These are phyloP conservation scores for Akebia trifoliata DNA, from an alignment of 164 flowering plant genomes.

Conservation along the genomic window DNA sequence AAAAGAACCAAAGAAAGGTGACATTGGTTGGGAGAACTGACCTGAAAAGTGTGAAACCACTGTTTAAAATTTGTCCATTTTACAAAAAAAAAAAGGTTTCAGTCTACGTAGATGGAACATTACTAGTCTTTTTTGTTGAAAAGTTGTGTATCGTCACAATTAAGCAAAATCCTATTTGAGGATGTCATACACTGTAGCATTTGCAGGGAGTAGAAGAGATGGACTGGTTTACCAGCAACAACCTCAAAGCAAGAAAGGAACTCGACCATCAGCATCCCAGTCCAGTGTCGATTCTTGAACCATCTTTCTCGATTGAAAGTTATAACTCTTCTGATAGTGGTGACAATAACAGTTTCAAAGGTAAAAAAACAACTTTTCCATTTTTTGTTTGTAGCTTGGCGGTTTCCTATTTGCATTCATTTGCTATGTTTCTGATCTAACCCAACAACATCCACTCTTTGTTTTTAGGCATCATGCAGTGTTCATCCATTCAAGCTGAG, in stretches of 20 bases:
- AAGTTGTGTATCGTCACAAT: no score
- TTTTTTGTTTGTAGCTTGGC: no score
- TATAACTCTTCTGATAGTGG: constrained; percentile 60
- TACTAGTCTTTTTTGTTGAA: no score
- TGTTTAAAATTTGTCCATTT: no score
- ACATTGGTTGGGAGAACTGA: no score
- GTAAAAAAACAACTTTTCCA: no score
- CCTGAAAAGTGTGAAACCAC: no score
- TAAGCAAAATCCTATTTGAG: no score
- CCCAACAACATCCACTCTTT: background rate
- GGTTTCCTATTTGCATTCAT: background rate
- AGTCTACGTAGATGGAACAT: no score
- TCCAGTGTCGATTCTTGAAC: constrained; percentile 77
- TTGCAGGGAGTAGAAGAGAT: constrained; percentile 39
- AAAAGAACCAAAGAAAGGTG: no score
- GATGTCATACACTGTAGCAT: no score
- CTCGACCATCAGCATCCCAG: constrained; percentile 53
- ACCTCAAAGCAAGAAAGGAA: constrained; percentile 26
- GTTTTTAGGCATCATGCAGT: constrained; percentile 49
- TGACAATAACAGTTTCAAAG: constrained; percentile 38
- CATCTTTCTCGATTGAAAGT: constrained; percentile 60
- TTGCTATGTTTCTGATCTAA: background rate
- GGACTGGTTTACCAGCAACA: constrained; percentile 13
- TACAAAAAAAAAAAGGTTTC: no score
- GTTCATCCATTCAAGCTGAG: constrained; percentile 46